Conservation (phyloP, 805 yeast genomes). For the Vanderwaltozyma verrucispora region DNA sequence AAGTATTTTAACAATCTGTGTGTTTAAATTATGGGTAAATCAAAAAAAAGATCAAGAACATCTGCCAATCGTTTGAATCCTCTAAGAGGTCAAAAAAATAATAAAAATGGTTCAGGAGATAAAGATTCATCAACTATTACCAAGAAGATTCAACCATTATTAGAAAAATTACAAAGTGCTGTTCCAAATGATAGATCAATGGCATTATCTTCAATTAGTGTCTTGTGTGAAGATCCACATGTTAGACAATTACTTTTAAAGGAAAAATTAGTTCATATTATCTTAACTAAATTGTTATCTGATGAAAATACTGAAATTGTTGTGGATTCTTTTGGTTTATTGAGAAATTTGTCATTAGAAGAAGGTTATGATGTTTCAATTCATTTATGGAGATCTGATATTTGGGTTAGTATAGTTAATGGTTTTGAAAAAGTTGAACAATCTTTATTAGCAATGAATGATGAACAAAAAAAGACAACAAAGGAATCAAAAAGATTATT, state of each 20-base stretch:
- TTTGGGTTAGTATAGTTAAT: conserved; percentile 51
- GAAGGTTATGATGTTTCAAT: conserved; percentile 80
- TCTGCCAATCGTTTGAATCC: conserved; percentile 33
- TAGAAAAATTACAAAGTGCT: conserved; percentile 51
- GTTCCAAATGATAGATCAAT: conserved; percentile 64
- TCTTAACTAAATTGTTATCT: conserved; percentile 53
- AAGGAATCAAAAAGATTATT: conserved; percentile 38
- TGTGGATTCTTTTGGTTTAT: conserved; percentile 68
- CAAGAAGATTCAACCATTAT: conserved; percentile 56
- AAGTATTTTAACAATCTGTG: no score
- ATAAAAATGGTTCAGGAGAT: conserved; percentile 21
- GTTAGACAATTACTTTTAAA: conserved; percentile 56
- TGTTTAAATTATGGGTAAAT: conserved; percentile 84
- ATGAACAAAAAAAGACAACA: conserved; percentile 6
- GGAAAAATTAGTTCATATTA: conserved; percentile 55
- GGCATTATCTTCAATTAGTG: conserved; percentile 65
- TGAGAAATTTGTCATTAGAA: conserved; percentile 71
- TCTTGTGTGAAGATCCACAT: conserved; percentile 57
- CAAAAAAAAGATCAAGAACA: conserved; percentile 54
- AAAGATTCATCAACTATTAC: conserved; percentile 41
- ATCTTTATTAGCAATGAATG: conserved; percentile 37
- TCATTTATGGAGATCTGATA: conserved; percentile 65
- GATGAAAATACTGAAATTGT: conserved; percentile 68
- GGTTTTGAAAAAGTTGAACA: conserved; percentile 41
- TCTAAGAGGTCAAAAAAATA: conserved; percentile 15